Evolutionary conservation across 495 filamentous ascomycete species (phyloP).

Genomic region (Hypoxylon fragiforme): DNA sequence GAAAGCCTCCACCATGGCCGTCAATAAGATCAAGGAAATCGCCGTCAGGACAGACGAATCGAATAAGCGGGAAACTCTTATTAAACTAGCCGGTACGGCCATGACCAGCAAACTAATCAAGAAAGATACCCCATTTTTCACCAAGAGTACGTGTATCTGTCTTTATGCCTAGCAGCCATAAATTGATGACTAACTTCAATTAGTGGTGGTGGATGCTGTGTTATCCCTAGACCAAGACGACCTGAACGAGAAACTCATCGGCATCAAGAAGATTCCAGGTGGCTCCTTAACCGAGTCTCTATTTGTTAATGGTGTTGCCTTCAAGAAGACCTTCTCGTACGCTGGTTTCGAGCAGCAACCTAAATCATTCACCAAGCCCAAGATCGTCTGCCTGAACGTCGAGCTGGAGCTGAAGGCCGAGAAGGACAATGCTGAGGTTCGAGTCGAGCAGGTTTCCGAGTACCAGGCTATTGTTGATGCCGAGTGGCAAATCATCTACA

Average conservation of each 20-base stretch:
- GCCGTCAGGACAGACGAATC: constrained; percentile 81
- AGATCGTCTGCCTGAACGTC: constrained; percentile 95
- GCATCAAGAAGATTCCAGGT: constrained; percentile 95
- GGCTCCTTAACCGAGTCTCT: constrained; percentile 95
- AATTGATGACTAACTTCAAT: constrained; percentile 12
- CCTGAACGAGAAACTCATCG: constrained; percentile 96
- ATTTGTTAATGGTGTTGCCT: constrained; percentile 96
- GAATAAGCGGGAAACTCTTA: constrained; percentile 86
- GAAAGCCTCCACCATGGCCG: constrained; percentile 85
- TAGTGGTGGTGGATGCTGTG: constrained; percentile 97
- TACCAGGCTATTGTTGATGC: constrained; percentile 99
- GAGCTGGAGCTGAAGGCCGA: constrained; percentile 97
- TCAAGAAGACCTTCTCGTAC: constrained; percentile 99
- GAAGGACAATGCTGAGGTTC: constrained; percentile 98
- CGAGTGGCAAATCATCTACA: constrained; percentile 99
- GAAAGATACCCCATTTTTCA: constrained; percentile 95
- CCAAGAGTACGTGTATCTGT: constrained; percentile 71
- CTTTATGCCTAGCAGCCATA: no score
- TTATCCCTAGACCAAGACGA: constrained; percentile 96
- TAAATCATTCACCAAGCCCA: constrained; percentile 89
- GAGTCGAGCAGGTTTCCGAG: constrained; percentile 97
- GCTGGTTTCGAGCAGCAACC: constrained; percentile 99
- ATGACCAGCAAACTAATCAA: constrained; percentile 99
- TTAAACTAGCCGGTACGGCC: constrained; percentile 89
- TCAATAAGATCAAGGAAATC: constrained; percentile 99